A percentile compares a stretch with the other conserved stretches of the same genome.
phyloP scores from a whole-genome alignment of 495 filamentous ascomycete species.

The Beverwykella pulmonaria region DNA sequence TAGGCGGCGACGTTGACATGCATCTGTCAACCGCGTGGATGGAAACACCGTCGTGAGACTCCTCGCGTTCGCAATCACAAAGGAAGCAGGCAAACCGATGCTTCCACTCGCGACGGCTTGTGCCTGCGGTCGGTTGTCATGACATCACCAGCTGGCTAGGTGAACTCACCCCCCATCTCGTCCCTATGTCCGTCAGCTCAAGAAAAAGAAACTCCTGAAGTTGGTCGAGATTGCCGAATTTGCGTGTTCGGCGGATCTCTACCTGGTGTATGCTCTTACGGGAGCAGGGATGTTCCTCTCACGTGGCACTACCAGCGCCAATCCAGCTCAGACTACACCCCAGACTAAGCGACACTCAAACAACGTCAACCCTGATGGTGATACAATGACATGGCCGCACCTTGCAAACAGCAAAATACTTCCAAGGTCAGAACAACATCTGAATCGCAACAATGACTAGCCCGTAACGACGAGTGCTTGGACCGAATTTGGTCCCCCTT shows the following conservation, averaged over 20 bases:
- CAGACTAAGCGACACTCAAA: constrained; percentile 8
- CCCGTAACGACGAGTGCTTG: neutral
- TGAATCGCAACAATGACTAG: constrained; percentile 7
- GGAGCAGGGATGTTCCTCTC: constrained; percentile 17
- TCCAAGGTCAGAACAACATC: constrained; percentile 20
- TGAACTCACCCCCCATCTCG: neutral
- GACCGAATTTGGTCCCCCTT: neutral
- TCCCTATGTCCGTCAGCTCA: neutral
- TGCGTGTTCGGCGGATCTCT: neutral
- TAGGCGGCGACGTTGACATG: neutral
- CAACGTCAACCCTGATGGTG: constrained; percentile 1
- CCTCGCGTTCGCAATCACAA: neutral
- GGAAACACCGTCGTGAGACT: neutral
- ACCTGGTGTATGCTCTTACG: neutral
- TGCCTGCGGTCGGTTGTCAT: neutral
- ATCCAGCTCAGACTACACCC: constrained; percentile 2
- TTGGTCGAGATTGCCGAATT: neutral
- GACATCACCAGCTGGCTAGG: neutral
- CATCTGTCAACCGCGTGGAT: neutral
- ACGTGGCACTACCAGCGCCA: constrained; percentile 1
- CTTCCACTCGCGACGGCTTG: neutral
- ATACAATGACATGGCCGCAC: constrained; percentile 22
- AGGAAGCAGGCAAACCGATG: neutral
- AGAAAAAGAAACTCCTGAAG: neutral
- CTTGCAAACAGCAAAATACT: constrained; percentile 8